Evolutionary conservation across 1,284 basidiomycete genomes (phyloP).

Genomic region (Tetrapyrgos nigripes): DNA sequence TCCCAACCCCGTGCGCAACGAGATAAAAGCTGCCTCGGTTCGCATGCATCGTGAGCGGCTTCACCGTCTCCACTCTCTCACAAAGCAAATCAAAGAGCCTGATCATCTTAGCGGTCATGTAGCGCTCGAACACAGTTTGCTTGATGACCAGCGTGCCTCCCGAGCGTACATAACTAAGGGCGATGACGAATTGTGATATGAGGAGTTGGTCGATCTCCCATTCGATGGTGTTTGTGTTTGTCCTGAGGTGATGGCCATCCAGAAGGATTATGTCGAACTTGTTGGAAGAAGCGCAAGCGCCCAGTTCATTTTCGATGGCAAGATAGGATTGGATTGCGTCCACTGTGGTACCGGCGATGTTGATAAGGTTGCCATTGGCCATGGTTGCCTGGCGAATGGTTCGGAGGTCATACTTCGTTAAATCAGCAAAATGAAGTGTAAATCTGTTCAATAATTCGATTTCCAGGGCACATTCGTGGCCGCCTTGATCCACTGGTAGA

Average conservation of each 20-base stretch:
- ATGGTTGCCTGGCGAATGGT: too few relatives aligned
- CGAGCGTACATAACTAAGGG: neutral
- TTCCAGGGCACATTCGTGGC: slow-evolving; percentile 31
- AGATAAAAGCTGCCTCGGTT: slow-evolving; percentile 6
- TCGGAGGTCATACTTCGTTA: slow-evolving; percentile 23
- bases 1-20: slow-evolving; percentile 6
- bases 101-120: neutral
- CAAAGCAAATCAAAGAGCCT: slow-evolving; percentile 6
- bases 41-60: slow-evolving; percentile 1
- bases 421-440: slow-evolving; percentile 29
- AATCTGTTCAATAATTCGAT: slow-evolving; percentile 23
- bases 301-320: neutral
- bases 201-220: neutral
- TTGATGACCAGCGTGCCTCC: slow-evolving; percentile 1
- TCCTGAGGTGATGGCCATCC: neutral
- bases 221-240: neutral
- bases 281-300: too few relatives aligned
- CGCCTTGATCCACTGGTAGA: slow-evolving; percentile 29
- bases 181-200: slow-evolving; percentile 7
- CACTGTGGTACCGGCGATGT: neutral
- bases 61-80: neutral
- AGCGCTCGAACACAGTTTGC: neutral
- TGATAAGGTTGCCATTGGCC: too few relatives aligned
- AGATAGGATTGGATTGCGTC: neutral
- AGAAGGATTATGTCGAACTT: slow-evolving; percentile 5